Evolutionary conservation across 805 yeast species (phyloP), one percentile per base, ranked within the genome.

Genomic region (Wickerhamomyces mucosus): DNA sequence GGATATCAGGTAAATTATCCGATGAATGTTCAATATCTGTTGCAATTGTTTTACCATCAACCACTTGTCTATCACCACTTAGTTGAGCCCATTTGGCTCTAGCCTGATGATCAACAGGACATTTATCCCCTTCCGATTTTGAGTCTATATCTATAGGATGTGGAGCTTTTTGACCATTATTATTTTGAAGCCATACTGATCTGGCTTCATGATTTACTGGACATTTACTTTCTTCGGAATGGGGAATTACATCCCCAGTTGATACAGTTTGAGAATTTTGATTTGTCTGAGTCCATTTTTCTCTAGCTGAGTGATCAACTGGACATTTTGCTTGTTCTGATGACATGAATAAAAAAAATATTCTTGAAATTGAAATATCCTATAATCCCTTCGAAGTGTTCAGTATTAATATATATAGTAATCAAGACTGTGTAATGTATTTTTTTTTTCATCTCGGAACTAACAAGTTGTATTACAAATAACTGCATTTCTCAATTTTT

Each of bases 51-150:
- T 39, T 28, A n/a, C 53, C 42, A 36, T 51, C 47, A 26, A 45
- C 29, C 10, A 42, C 39, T n/a, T 35, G 31, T 19, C 46, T 42
- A 0, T 55, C 49, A 15, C 42, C 39, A 15, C 46, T 51, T 31
- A 61, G 45, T 31, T 59, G 58, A 16, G 73, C 46, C 86, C 86
- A 79, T 22, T 61, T 63, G 25, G 67, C 66, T 36, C 81, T 56
- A 5, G 81, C 65, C n/a, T 51, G 51, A 38, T 69, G 80, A 42
- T 76, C 81, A 15, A 81, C 88, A 1, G 89, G 89, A 46, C 89
- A 81, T 37, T 59, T 63, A 8, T 55, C 65, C 14, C 43, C 48
- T 5, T 40, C 36, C 15, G 27, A 28, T n/a, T n/a, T n/a, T 15
- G 45, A 19, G 31, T 15, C 27, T 29, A 32, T 13, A 18, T 45